phyloP scores from a whole-genome alignment of 345 rosid genomes.

The Arabis alpina region DNA sequence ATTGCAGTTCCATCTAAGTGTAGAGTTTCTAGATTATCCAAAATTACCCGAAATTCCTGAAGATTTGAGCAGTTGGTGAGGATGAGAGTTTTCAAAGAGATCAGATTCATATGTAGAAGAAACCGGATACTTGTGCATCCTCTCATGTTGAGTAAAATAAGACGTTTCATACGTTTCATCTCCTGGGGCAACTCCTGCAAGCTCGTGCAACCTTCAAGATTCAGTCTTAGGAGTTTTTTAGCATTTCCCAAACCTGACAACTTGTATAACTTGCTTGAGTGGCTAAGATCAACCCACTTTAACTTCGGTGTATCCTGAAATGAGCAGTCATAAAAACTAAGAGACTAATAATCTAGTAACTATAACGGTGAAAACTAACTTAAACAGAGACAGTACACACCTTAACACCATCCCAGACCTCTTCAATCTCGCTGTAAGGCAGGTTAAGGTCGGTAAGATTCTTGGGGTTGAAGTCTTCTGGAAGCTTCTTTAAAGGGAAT shows the following conservation, averaged over 20 bases:
- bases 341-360: not conserved
- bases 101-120: conserved; percentile 1
- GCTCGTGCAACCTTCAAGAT: conserved; percentile 39
- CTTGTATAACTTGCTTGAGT: conserved; percentile 22
- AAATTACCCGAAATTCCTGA: conserved; percentile 7
- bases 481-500: conserved; percentile 35
- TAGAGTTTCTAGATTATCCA: conserved; percentile 10
- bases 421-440: conserved; percentile 27
- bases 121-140: conserved; percentile 29
- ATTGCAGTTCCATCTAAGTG: conserved; percentile 34
- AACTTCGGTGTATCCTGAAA: conserved; percentile 40
- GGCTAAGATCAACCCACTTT: conserved; percentile 35
- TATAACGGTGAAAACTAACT: not conserved
- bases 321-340: not conserved
- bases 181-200: not conserved
- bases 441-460: conserved; percentile 38
- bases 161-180: conserved; percentile 18
- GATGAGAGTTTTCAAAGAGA: conserved; percentile 27
- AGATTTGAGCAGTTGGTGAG: conserved; percentile 39
- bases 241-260: conserved; percentile 38
- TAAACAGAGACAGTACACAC: conserved; percentile 17
- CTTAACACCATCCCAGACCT: conserved; percentile 36
- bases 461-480: conserved; percentile 30
- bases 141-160: conserved; percentile 29
- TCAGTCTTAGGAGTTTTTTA: conserved; percentile 30